These are phyloP conservation scores for Boletus sp. DNA, from an alignment of 768 basidiomycete species.

Conservation along the genomic window DNA sequence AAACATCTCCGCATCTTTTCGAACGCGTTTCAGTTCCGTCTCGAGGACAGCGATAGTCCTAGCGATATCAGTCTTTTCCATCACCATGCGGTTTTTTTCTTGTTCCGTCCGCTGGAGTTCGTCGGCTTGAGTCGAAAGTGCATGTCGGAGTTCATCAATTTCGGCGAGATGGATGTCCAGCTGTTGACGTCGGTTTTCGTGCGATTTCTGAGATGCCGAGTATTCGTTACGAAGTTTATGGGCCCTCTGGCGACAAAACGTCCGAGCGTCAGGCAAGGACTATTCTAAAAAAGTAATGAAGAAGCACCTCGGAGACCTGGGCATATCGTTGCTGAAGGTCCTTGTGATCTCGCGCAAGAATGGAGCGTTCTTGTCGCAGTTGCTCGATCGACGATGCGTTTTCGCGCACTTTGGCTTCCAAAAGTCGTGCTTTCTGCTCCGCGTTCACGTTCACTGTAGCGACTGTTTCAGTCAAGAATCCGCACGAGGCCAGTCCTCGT, in stretches of 20 bases:
- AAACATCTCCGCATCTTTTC: conserved; percentile 73
- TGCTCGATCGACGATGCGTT: conserved; percentile 71
- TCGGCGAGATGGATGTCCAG: conserved; percentile 71
- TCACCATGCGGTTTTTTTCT: conserved; percentile 59
- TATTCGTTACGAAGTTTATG: conserved; percentile 64
- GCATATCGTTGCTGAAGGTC: conserved; percentile 66
- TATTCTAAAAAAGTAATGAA: conserved; percentile 12
- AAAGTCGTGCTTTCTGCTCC: conserved; percentile 70
- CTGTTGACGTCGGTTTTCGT: conserved; percentile 70
- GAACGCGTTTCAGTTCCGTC: conserved; percentile 71
- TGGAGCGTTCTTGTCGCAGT: conserved; percentile 72
- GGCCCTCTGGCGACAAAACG: conserved; percentile 43
- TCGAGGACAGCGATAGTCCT: conserved; percentile 68
- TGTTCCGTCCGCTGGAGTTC: conserved; percentile 63
- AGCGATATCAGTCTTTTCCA: conserved; percentile 65
- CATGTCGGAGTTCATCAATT: conserved; percentile 72
- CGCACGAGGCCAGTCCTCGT: conserved; percentile 15
- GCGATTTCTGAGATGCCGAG: conserved; percentile 57
- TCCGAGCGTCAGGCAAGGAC: not conserved
- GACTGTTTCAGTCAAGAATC: not conserved
- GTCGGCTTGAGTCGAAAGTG: conserved; percentile 56
- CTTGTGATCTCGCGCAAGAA: conserved; percentile 69
- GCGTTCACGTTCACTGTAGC: conserved; percentile 56
- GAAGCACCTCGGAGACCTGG: conserved; percentile 61
- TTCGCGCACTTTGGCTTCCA: conserved; percentile 66